Evolutionary conservation across 352 stramenopile species (phyloP), one percentile per base, ranked within the genome.

Genomic region (Phytophthora sp.): DNA sequence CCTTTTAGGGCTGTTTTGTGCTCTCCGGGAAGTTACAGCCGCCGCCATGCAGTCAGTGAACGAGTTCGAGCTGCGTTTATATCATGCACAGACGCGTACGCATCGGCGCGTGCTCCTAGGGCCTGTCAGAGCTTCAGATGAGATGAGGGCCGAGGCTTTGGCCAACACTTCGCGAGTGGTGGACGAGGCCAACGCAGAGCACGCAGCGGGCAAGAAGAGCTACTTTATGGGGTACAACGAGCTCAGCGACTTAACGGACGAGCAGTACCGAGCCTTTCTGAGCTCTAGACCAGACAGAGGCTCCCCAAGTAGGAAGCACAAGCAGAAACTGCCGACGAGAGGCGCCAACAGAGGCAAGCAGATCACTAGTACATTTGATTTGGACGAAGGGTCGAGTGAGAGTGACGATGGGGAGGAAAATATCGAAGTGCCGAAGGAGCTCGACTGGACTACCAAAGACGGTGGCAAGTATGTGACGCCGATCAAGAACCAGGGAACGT

Each of bases 401-500:
- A 63, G 23, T 56, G 56, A 63, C 21, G 58, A 66, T 1, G 45
- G 57, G 0, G 26, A 61, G 12, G 66, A 70, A 15, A 39, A 66
- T 16, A 67, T 64, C 30, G 55, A 65, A n/a, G 70, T 87, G 12
- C 82, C 82, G 8, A 71, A 56, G n/a, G 74, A 65, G 36, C 35
- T 90, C 46, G 84, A 91, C 59, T 96, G 89, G 89, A 79, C 79
- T 15, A 84, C 80, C 7, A 75, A 89, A 30, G 76, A 89, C 5
- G 57, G 67, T 50, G 88, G 88, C 33, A 93, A 92, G 66, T 96
- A 91, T 63, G 51, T 93, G 82, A 97, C 89, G 29, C 83, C 92
- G 7, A 84, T 98, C 33, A 98, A 98, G 78, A 96, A 98, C 63
- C 93, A 98, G 59, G 91, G 90, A 24, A 94, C 86, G 27, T 98